Evolutionary conservation across 2,329 filamentous ascomycete genomes (phyloP).

Genomic region (Fusarium multiceps): DNA sequence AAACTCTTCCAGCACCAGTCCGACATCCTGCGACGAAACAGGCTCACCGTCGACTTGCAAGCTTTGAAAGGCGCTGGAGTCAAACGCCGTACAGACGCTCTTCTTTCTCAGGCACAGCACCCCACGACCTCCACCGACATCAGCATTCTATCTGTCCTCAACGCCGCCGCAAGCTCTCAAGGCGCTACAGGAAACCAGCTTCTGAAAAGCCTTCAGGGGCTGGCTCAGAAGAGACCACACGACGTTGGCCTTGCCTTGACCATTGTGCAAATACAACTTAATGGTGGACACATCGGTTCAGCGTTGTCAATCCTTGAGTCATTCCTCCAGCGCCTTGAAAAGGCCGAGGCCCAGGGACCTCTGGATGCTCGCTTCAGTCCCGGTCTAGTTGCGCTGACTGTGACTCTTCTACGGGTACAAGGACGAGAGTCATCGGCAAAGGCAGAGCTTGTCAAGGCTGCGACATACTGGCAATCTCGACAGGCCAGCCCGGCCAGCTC

Average conservation of each 20-base stretch:
- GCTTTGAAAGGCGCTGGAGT: conserved; percentile 75
- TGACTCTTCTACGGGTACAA: conserved; percentile 82
- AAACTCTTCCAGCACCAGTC: conserved; percentile 79
- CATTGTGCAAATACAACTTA: conserved; percentile 82
- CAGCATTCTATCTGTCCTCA: conserved; percentile 60
- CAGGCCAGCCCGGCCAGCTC: conserved; percentile 60
- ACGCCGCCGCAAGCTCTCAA: conserved; percentile 79
- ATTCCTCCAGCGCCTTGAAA: conserved; percentile 78
- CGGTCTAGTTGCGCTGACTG: conserved; percentile 82
- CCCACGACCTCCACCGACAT: conserved; percentile 49
- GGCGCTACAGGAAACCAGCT: conserved; percentile 72
- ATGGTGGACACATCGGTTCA: conserved; percentile 75
- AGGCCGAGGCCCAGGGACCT: conserved; percentile 65
- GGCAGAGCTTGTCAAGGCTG: conserved; percentile 80
- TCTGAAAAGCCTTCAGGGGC: conserved; percentile 74
- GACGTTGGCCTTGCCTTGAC: conserved; percentile 86
- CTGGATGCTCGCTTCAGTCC: conserved; percentile 83
- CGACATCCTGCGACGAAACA: conserved; percentile 67
- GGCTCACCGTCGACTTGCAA: conserved; percentile 71
- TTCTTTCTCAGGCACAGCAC: conserved; percentile 48
- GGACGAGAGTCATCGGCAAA: conserved; percentile 79
- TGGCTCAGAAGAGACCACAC: conserved; percentile 78
- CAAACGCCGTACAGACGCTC: conserved; percentile 58
- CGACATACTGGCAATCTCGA: conserved; percentile 80
- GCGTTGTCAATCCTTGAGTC: conserved; percentile 81